Base-by-base conservation (phyloP, 2,329 filamentous ascomycete species). In the Penicillium sclerotiorum region DNA sequence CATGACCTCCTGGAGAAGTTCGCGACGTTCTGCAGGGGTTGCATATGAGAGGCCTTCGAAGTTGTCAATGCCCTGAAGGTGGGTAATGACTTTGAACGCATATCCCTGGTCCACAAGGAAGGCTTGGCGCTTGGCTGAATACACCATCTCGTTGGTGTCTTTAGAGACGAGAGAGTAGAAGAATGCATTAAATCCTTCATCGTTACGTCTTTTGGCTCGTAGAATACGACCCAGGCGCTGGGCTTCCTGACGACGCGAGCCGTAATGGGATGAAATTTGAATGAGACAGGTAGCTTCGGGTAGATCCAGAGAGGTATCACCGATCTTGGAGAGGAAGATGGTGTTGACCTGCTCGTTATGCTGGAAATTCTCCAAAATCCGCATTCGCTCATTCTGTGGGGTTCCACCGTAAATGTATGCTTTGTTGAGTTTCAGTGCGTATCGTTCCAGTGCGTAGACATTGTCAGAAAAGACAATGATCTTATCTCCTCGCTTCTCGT, bases 391-490 rank as follows among this genome's bases (percentile, higher is more conserved):
- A 13, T 82, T 80, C 64, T 96, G 90, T 18, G 85, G 83, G 0
- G 94, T 99, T 49, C 86, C 89, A 43, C 94, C 94, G 63, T 90
- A 96, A 59, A 99, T 96, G 69, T 87, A 96, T 0, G 89, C 88
- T 68, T 96, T 96, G 40, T 83, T 82, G 30, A 97, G 77, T 59
- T 91, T 93, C 21, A 84, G 78, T 3, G 94, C 92, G 65, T 97
- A 96, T 33, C 86, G 83, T 60, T 93, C 84, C 23, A 99, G 77
- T 0, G 94, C 93, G 65, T 94, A 97, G 33, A 99, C 90, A 60
- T 97, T 96, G 70, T 99, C 94, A 0, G 91, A 96, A 70, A 97
- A 97, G 36, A 99, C 93, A 56, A 97, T 97, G 60, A 97, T 91
- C 73, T 97, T 97, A 76, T 97, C 94, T 25, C 94, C 93, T 53